Percentiles rank a stretch among this genome's conserved stretches.
Conservation (phyloP, 1,284 basidiomycete species). For the Rhizoctonia solani region DNA sequence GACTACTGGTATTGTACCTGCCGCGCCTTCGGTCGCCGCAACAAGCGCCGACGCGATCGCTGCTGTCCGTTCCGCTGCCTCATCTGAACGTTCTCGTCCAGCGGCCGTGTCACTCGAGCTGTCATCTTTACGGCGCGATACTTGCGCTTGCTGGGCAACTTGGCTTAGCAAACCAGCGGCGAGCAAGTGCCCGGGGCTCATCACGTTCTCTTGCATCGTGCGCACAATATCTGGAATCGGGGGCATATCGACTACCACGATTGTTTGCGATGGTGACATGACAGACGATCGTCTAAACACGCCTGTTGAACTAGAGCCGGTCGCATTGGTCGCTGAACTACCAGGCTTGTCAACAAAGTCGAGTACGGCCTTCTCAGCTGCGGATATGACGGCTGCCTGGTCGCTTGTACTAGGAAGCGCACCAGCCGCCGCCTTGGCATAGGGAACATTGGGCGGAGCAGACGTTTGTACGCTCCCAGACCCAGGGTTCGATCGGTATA, state of each 20-base stretch:
- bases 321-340: not conserved
- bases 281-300: conserved; percentile 26
- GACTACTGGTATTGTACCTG: conserved; percentile 45
- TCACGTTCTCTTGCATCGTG: conserved; percentile 36
- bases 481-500: conserved; percentile 59
- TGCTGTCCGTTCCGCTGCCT: conserved; percentile 19
- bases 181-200: conserved; percentile 27
- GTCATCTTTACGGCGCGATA: conserved; percentile 19
- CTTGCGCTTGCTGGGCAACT: conserved; percentile 21
- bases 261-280: conserved; percentile 61
- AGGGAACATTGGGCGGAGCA: conserved; percentile 17
- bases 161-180: conserved; percentile 28
- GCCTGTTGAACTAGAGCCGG: conserved; percentile 26
- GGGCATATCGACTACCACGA: conserved; percentile 79
- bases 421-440: conserved; percentile 28
- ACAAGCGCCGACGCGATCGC: conserved; percentile 27
- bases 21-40: conserved; percentile 31
- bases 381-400: conserved; percentile 12
- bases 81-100: conserved; percentile 15
- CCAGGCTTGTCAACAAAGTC: conserved; percentile 26
- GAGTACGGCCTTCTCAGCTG: conserved; percentile 10
- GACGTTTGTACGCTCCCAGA: conserved; percentile 29
- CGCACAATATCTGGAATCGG: conserved; percentile 44
- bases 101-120: not conserved
- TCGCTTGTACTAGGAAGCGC: not conserved